These are phyloP conservation scores for Hemileccinum rubropunctum DNA, from an alignment of 768 basidiomycete genomes.

Conservation along the genomic window DNA sequence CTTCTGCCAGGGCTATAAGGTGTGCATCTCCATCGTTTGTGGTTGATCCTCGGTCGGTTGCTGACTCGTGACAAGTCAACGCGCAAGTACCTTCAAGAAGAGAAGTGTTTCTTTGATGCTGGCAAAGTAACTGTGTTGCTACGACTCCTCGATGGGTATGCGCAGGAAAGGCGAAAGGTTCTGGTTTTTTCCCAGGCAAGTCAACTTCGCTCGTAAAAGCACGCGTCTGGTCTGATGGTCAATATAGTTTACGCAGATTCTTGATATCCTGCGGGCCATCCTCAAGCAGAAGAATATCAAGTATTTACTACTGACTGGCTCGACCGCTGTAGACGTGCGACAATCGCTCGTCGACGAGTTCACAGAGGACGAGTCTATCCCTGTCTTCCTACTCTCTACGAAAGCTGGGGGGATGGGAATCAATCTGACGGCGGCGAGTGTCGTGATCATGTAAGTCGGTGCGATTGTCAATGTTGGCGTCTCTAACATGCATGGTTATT, in stretches of 20 bases:
- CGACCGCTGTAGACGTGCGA: slow-evolving; percentile 89
- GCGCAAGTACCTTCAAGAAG: slow-evolving; percentile 68
- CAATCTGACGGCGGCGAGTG: slow-evolving; percentile 92
- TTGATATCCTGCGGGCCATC: slow-evolving; percentile 88
- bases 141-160: slow-evolving; percentile 66
- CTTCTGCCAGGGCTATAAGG: slow-evolving; percentile 86
- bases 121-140: slow-evolving; percentile 83
- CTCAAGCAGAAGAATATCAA: slow-evolving; percentile 69
- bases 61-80: slow-evolving; percentile 49
- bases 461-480: not conserved
- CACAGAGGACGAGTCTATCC: slow-evolving; percentile 76
- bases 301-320: slow-evolving; percentile 85
- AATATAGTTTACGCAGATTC: slow-evolving; percentile 86
- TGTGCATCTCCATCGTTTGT: slow-evolving; percentile 25
- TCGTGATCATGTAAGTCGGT: slow-evolving; percentile 77
- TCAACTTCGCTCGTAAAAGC: not conserved
- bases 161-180: slow-evolving; percentile 69
- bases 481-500: not conserved
- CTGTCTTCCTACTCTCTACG: slow-evolving; percentile 87
- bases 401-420: slow-evolving; percentile 97
- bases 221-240: not conserved
- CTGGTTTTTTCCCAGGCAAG: slow-evolving; percentile 92
- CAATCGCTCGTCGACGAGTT: slow-evolving; percentile 96
- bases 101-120: slow-evolving; percentile 77
- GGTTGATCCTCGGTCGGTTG: not conserved